These are phyloP conservation scores for Fusarium armeniacum DNA, from an alignment of 2,329 filamentous ascomycete species.

Conservation along the genomic window DNA sequence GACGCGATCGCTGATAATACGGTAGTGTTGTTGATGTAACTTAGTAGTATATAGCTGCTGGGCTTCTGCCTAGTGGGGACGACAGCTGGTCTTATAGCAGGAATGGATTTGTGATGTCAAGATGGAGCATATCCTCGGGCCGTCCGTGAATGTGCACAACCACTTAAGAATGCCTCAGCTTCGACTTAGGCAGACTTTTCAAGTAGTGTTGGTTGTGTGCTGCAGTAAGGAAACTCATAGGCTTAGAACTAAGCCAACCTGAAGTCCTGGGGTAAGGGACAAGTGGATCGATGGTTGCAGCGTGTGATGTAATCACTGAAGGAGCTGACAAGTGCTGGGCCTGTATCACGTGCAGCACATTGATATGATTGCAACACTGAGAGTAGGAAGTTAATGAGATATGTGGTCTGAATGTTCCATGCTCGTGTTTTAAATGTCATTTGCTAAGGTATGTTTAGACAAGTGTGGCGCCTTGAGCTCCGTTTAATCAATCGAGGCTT, in stretches of 20 bases:
- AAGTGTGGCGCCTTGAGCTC: not conserved
- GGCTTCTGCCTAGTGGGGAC: not conserved
- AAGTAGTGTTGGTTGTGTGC: slow-evolving; percentile 18
- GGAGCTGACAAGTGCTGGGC: slow-evolving; percentile 12
- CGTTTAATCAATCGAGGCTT: not conserved
- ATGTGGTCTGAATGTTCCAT: not conserved
- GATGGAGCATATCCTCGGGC: slow-evolving; percentile 15
- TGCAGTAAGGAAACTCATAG: slow-evolving; percentile 13
- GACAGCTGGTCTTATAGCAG: slow-evolving; percentile 18
- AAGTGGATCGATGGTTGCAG: slow-evolving; percentile 19
- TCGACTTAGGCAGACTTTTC: slow-evolving; percentile 7
- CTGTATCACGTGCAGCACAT: slow-evolving; percentile 27
- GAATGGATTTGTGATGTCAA: slow-evolving; percentile 12
- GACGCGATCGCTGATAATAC: not conserved
- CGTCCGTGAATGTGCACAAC: slow-evolving; percentile 22
- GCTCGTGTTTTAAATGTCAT: not conserved
- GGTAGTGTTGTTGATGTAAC: not conserved
- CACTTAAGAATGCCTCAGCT: slow-evolving; percentile 5
- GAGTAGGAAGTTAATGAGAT: not conserved
- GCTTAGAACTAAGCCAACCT: slow-evolving; percentile 9
- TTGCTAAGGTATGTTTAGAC: not conserved
- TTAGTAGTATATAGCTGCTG: not conserved
- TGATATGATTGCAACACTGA: not conserved
- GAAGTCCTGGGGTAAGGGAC: slow-evolving; percentile 9
- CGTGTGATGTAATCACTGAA: slow-evolving; percentile 21